A percentile compares a stretch with the other conserved stretches of the same genome.
Conservation (phyloP, 2,329 filamentous ascomycete genomes). For the Stemphylium beticola region DNA sequence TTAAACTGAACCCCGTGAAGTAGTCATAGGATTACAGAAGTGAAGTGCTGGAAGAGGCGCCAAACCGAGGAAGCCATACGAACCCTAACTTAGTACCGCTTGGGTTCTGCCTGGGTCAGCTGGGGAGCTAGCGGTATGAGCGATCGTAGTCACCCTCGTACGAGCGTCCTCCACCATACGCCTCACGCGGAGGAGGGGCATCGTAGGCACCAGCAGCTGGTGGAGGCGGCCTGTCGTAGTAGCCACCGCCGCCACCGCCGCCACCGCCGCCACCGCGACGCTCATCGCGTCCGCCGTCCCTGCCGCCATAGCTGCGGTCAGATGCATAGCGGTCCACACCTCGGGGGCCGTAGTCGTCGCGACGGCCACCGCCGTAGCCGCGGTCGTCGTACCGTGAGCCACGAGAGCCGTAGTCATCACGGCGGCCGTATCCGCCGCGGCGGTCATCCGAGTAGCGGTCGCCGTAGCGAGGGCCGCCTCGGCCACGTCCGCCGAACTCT, state of each 20-base stretch:
- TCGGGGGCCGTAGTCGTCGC: constrained; percentile 48
- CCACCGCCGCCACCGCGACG: constrained; percentile 57
- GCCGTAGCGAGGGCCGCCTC: constrained; percentile 58
- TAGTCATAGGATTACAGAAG: constrained; percentile 46
- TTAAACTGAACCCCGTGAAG: constrained; percentile 47
- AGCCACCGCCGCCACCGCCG: constrained; percentile 63
- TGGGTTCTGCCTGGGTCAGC: constrained; percentile 47
- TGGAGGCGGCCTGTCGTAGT: constrained; percentile 62
- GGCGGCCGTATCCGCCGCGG: constrained; percentile 53
- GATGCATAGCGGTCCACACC: constrained; percentile 65
- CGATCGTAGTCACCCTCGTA: constrained; percentile 56
- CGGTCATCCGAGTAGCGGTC: constrained; percentile 56
- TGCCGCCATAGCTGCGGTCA: constrained; percentile 61
- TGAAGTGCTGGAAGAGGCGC: constrained; percentile 37
- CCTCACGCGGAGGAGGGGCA: constrained; percentile 46
- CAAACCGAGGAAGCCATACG: constrained; percentile 33
- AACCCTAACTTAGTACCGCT: constrained; percentile 44
- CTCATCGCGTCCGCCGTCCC: constrained; percentile 55
- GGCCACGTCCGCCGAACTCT: constrained; percentile 54
- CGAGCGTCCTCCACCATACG: constrained; percentile 47
- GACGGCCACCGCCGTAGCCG: constrained; percentile 64
- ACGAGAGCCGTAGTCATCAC: constrained; percentile 56
- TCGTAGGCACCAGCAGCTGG: constrained; percentile 43
- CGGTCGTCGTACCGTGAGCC: constrained; percentile 49
- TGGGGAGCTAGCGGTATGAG: constrained; percentile 43